A percentile compares a stretch with the other conserved stretches of the same genome.
Conservation (phyloP, 2,329 filamentous ascomycete species). For the Ophiostoma australiae region DNA sequence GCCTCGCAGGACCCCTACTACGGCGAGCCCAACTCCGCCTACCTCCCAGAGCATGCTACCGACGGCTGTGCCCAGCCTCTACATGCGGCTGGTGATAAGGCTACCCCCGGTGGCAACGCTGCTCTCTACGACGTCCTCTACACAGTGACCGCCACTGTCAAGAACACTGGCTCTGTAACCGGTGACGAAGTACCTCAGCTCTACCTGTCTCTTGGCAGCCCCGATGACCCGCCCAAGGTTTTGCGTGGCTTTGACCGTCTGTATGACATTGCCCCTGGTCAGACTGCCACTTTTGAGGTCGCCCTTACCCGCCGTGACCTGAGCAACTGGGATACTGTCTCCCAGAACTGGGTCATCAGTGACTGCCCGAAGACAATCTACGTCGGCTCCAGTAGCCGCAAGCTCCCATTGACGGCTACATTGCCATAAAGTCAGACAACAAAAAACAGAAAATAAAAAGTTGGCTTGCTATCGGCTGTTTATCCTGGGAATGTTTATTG, state of each 20-base stretch:
- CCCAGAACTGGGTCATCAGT: constrained; percentile 79
- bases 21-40: constrained; percentile 52
- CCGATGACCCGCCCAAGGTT: constrained; percentile 59
- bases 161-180: constrained; percentile 60
- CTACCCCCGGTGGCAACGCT: constrained; percentile 55
- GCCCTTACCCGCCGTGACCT: constrained; percentile 74
- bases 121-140: constrained; percentile 65
- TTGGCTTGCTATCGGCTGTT: not conserved
- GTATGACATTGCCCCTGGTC: constrained; percentile 59
- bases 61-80: constrained; percentile 55
- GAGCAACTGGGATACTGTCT: constrained; percentile 74
- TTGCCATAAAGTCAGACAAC: constrained; percentile 22
- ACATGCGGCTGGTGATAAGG: constrained; percentile 45
- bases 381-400: constrained; percentile 52
- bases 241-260: constrained; percentile 81
- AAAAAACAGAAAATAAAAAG: not conserved
- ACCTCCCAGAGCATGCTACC: constrained; percentile 55
- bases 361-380: constrained; percentile 48
- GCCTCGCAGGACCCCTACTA: constrained; percentile 57
- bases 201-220: constrained; percentile 75
- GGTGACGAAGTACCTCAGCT: constrained; percentile 73
- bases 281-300: constrained; percentile 60
- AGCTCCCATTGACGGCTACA: constrained; percentile 43
- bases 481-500: not conserved
- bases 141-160: constrained; percentile 61